A percentile compares a stretch with the other conserved stretches of the same genome.
These are phyloP conservation scores for Sclerospora graminicola DNA, from an alignment of 352 stramenopile genomes.

Conservation along the genomic window DNA sequence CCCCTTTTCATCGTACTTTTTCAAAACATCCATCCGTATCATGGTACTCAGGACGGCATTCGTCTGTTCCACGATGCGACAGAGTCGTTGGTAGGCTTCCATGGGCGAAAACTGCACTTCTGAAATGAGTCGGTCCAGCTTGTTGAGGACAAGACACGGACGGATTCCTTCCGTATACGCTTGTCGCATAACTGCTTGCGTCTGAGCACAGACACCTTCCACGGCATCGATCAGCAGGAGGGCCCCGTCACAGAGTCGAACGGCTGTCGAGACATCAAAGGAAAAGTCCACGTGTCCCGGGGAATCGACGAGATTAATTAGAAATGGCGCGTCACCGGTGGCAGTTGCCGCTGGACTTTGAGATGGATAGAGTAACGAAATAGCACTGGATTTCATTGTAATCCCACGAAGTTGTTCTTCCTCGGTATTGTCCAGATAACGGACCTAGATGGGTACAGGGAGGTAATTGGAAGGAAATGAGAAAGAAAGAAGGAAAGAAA, in stretches of 20 bases:
- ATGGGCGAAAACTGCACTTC: constrained; percentile 87
- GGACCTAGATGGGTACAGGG: constrained; percentile 36
- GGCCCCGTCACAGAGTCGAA: constrained; percentile 90
- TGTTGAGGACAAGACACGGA: constrained; percentile 95
- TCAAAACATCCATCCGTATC: constrained; percentile 65
- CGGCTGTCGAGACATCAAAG: constrained; percentile 92
- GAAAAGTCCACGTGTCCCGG: constrained; percentile 94
- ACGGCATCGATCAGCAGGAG: constrained; percentile 94
- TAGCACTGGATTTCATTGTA: constrained; percentile 95
- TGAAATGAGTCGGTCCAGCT: constrained; percentile 93
- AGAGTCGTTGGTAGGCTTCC: constrained; percentile 90
- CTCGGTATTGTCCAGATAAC: constrained; percentile 93
- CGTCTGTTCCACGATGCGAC: constrained; percentile 87
- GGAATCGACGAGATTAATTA: constrained; percentile 94
- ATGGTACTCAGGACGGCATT: constrained; percentile 81
- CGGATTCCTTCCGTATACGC: constrained; percentile 90
- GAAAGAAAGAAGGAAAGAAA: too few relatives aligned
- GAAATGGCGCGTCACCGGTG: constrained; percentile 43
- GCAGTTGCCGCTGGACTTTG: constrained; percentile 2
- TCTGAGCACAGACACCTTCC: constrained; percentile 93
- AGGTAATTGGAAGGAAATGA: not conserved
- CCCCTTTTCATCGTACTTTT: constrained; percentile 40
- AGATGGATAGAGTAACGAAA: constrained; percentile 88
- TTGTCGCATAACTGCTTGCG: constrained; percentile 85
- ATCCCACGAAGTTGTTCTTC: constrained; percentile 94